Conservation (phyloP, 2,329 filamentous ascomycete genomes). For the Neoscytalidium dimidiatum region DNA sequence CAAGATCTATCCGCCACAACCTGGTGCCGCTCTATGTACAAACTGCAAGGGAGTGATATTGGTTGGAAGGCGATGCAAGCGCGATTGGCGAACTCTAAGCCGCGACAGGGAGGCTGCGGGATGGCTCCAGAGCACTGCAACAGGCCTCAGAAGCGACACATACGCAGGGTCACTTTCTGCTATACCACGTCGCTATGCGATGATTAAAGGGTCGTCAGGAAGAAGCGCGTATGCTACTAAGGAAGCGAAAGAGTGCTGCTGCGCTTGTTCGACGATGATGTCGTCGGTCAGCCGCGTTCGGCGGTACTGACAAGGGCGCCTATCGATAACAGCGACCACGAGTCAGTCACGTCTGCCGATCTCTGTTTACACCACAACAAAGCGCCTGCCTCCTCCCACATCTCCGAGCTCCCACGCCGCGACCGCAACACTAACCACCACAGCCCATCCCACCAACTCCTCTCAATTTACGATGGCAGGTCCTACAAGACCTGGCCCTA, state of each 20-base stretch:
- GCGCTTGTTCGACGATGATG: conserved; percentile 1
- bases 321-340: background rate
- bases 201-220: background rate
- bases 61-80: background rate
- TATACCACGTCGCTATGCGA: background rate
- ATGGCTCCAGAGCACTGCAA: background rate
- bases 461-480: conserved; percentile 52
- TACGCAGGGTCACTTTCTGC: background rate
- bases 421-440: background rate
- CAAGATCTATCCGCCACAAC: background rate
- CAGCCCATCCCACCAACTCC: background rate
- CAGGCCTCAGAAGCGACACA: background rate
- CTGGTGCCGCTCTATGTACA: background rate
- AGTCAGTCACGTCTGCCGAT: background rate
- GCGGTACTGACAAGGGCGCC: background rate
- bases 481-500: conserved; percentile 53
- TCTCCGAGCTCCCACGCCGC: background rate
- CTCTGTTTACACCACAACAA: conserved; percentile 16
- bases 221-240: background rate
- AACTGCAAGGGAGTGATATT: background rate
- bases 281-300: background rate
- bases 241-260: background rate
- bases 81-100: conserved; percentile 4
- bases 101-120: background rate
- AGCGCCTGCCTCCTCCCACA: background rate